Evolutionary conservation across 1,284 basidiomycete genomes (phyloP).

Genomic region (Grifola frondosa): DNA sequence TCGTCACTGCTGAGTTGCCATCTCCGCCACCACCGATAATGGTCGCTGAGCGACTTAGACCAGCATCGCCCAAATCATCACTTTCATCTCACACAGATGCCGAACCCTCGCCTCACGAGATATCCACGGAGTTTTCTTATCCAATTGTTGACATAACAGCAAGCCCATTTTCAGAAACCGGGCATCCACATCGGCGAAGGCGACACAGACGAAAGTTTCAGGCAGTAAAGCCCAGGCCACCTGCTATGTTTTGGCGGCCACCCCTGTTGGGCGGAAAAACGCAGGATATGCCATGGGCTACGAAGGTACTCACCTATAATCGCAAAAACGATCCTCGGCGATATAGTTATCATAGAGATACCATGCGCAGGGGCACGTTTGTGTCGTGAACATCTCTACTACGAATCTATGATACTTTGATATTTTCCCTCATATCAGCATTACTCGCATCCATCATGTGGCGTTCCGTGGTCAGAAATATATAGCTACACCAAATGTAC

Average conservation of each 20-base stretch:
- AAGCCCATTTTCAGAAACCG: too few relatives aligned
- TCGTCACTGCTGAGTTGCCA: slow-evolving; percentile 7
- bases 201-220: slow-evolving; percentile 14
- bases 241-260: slow-evolving; percentile 33
- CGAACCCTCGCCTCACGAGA: slow-evolving; percentile 23
- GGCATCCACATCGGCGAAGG: too few relatives aligned
- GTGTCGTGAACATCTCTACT: not conserved
- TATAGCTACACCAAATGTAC: not conserved
- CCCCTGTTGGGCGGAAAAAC: slow-evolving; percentile 29
- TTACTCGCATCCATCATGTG: not conserved
- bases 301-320: slow-evolving; percentile 30
- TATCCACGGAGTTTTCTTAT: slow-evolving; percentile 15
- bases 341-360: slow-evolving; percentile 29
- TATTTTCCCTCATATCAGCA: not conserved
- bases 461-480: not conserved
- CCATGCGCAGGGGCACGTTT: slow-evolving; percentile 27
- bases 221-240: slow-evolving; percentile 16
- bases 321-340: slow-evolving; percentile 15
- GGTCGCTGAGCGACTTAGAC: slow-evolving; percentile 20
- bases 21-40: slow-evolving; percentile 13
- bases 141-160: slow-evolving; percentile 14
- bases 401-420: not conserved
- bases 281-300: slow-evolving; percentile 36
- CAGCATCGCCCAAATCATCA: slow-evolving; percentile 4
- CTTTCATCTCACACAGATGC: slow-evolving; percentile 11